A percentile compares a stretch with the other conserved stretches of the same genome.
phyloP scores from a whole-genome alignment of 176 grass and related monocot species.

The Raddia guianensis region DNA sequence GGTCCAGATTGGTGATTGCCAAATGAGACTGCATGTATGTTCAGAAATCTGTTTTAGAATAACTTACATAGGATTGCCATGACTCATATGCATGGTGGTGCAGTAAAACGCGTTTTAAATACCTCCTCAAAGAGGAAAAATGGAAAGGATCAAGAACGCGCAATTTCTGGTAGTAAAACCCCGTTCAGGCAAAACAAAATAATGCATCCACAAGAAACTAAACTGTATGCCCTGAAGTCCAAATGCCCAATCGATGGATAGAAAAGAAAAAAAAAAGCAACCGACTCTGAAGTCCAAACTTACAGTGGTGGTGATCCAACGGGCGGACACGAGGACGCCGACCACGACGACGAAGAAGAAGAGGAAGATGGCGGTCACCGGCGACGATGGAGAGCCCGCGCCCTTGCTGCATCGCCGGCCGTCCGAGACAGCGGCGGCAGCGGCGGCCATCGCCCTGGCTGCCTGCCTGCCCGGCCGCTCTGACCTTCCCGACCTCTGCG shows the following conservation, averaged over 20 bases:
- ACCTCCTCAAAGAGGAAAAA: neutral
- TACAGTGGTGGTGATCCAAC: constrained; percentile 60
- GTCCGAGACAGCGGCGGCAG: constrained; percentile 10
- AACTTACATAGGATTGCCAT: neutral
- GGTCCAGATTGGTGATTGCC: constrained; percentile 48
- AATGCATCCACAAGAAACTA: neutral
- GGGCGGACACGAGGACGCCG: constrained; percentile 56
- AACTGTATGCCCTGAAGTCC: too few species aligned
- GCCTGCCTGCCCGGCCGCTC: neutral
- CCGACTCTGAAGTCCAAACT: neutral
- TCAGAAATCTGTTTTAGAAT: neutral
- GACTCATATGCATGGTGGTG: neutral
- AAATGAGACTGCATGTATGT: constrained; percentile 43
- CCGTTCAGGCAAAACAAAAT: neutral
- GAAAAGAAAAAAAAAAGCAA: neutral
- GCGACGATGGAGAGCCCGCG: constrained; percentile 12
- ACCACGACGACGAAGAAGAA: constrained; percentile 59
- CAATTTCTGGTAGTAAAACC: too few species aligned
- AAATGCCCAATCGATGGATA: neutral
- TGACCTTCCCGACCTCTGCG: constrained; percentile 18
- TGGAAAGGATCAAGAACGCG: neutral
- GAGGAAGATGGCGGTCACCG: constrained; percentile 56
- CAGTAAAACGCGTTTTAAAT: neutral
- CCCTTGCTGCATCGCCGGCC: constrained; percentile 49
- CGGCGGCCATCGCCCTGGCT: constrained; percentile 34